phyloP scores from a whole-genome alignment of 352 stramenopile species.

The Hyaloperonospora brassicae region DNA sequence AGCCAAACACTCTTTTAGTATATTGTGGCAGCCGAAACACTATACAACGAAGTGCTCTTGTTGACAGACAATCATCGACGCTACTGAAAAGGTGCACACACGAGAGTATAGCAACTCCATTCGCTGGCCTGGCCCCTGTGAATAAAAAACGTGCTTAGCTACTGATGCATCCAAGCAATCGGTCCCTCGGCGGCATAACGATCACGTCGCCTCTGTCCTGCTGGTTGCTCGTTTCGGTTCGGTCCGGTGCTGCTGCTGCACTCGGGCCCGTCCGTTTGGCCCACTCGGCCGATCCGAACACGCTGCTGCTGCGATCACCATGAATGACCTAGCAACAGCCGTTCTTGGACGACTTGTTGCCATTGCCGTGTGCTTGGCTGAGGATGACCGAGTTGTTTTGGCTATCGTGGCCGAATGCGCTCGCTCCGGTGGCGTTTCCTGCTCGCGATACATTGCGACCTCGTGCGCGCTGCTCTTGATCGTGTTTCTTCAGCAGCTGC shows the following conservation, averaged over 20 bases:
- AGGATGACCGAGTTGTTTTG: slow-evolving; percentile 35
- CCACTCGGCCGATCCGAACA: no score
- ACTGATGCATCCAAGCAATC: slow-evolving; percentile 13
- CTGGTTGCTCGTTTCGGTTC: slow-evolving; percentile 3
- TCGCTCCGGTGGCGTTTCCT: slow-evolving; percentile 16
- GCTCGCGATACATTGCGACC: slow-evolving; percentile 38
- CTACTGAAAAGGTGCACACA: slow-evolving; percentile 2
- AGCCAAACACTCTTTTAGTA: neutral
- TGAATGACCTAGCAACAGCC: slow-evolving; percentile 30
- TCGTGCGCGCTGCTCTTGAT: slow-evolving; percentile 48
- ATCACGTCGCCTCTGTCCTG: slow-evolving; percentile 10
- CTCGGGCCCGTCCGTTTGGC: neutral
- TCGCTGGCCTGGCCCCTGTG: slow-evolving; percentile 12
- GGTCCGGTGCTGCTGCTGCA: neutral
- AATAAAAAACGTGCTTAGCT: slow-evolving; percentile 30
- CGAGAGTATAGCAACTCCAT: neutral
- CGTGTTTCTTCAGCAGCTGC: slow-evolving; percentile 69
- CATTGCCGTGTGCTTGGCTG: slow-evolving; percentile 18
- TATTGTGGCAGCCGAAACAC: no score
- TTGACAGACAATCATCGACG: neutral
- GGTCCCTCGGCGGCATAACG: neutral
- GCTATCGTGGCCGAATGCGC: slow-evolving; percentile 24
- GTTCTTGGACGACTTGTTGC: slow-evolving; percentile 25
- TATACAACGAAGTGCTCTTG: no score
- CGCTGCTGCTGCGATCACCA: neutral